These are phyloP conservation scores for Myxozyma neglecta DNA, from an alignment of 805 yeast species.

Conservation along the genomic window DNA sequence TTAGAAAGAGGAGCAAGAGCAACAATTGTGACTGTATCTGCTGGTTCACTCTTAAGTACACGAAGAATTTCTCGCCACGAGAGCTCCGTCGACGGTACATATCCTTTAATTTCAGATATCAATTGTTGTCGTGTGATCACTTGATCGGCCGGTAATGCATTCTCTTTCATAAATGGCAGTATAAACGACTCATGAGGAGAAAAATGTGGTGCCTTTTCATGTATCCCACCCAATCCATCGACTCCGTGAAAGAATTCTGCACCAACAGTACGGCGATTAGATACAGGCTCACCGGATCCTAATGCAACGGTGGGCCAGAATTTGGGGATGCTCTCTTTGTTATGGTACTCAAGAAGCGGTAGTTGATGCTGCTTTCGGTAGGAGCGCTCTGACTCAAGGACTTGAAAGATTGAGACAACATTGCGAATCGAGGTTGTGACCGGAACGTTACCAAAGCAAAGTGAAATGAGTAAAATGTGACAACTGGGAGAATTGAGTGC, in stretches of 20 bases:
- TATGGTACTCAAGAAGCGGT: constrained; percentile 32
- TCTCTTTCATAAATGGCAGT: constrained; percentile 32
- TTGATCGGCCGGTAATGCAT: constrained; percentile 8
- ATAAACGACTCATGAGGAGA: constrained; percentile 39
- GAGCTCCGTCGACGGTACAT: constrained; percentile 36
- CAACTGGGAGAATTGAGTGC: constrained; percentile 39
- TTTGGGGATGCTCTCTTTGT: neutral
- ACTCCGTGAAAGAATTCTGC: constrained; percentile 46
- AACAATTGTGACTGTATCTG: constrained; percentile 42
- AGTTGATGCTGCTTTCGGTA: constrained; percentile 33
- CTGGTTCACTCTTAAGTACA: constrained; percentile 40
- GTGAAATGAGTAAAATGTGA: constrained; percentile 39
- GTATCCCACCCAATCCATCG: constrained; percentile 47
- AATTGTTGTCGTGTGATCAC: constrained; percentile 9
- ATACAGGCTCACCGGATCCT: constrained; percentile 39
- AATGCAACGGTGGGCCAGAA: constrained; percentile 40
- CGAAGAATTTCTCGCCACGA: constrained; percentile 43
- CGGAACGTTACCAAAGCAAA: constrained; percentile 45
- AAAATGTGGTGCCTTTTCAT: constrained; percentile 40
- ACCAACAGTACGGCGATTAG: constrained; percentile 37
- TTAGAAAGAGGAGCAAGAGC: constrained; percentile 47
- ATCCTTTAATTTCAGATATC: constrained; percentile 33
- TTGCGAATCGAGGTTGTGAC: constrained; percentile 41
- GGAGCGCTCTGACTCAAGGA: constrained; percentile 39
- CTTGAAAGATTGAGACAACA: constrained; percentile 40